Evolutionary conservation across 2,329 filamentous ascomycete species (phyloP), one percentile per base, ranked within the genome.

Genomic region (Tympanopsis confertula): DNA sequence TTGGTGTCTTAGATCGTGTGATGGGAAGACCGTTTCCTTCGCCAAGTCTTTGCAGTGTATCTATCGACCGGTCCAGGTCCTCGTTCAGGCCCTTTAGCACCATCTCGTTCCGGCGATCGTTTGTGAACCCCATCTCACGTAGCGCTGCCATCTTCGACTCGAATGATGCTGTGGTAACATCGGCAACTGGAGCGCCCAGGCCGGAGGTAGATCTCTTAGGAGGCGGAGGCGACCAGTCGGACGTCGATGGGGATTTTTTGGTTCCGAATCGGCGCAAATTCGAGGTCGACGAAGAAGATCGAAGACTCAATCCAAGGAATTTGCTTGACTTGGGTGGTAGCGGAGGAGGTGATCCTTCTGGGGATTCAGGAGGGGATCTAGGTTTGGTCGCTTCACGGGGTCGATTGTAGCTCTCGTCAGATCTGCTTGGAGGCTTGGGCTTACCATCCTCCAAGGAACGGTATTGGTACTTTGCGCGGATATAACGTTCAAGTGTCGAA

Each of bases 401-500:
- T 48, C 57, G 44, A 49, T 53, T 44, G 35, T 57, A 50, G 41
- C 63, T 62, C 22, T 28, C 14, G 15, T 35, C 28, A 12, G 38
- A 73, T 68, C 47, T 76, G 67, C 43, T 73, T 62, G 50, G 68
- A 61, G 45, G 65, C 67, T 36, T 51, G 50, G 18, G 62, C 55
- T 22, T 55, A 50, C 17, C 60, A 46, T 63, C 56, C 41, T 65
- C 62, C 45, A 74, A 67, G 13, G 67, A 61, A 41, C 69, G 66
- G 48, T 80, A 78, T 54, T 88, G 78, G 59, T 98, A 98, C 59
- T 98, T 98, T 52, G 89, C 81, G 42, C 89, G 73, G 47, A 98
- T 94, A 58, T 89, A 96, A 42, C 86, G 76, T 61, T 98, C 91
- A 82, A 98, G 91, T 19, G 84, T 86, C 10, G 85, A 82, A 55